These are phyloP conservation scores for Exophiala sideris DNA, from an alignment of 2,329 filamentous ascomycete species.

Conservation along the genomic window DNA sequence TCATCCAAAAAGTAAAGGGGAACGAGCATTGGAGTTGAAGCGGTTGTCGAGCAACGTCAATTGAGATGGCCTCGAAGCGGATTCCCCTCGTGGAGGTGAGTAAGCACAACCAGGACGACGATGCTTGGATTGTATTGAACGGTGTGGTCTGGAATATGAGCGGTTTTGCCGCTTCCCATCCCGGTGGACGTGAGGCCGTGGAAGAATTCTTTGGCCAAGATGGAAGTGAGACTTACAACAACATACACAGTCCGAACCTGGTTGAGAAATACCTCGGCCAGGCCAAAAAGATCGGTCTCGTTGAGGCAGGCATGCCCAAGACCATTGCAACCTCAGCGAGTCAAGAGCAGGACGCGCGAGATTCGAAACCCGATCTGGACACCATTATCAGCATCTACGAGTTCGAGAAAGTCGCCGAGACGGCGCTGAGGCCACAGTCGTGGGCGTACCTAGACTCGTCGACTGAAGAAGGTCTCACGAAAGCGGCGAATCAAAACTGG, in stretches of 20 bases:
- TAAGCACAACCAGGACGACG: conserved; percentile 45
- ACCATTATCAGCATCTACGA: conserved; percentile 24
- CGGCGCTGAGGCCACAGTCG: conserved; percentile 25
- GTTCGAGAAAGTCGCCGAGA: conserved; percentile 24
- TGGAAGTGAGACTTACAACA: conserved; percentile 44
- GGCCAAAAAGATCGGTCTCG: conserved; percentile 23
- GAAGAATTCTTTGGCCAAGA: conserved; percentile 45
- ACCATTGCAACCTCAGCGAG: conserved; percentile 5
- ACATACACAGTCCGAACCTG: conserved; percentile 36
- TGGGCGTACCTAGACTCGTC: conserved; percentile 30
- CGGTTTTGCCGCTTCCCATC: conserved; percentile 60
- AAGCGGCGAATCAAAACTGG: conserved; percentile 24
- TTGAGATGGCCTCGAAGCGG: background rate
- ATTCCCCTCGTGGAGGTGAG: conserved; percentile 16
- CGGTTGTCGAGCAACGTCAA: too few species aligned
- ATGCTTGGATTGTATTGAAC: conserved; percentile 67
- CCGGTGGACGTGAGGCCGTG: conserved; percentile 51
- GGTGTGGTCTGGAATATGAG: conserved; percentile 65
- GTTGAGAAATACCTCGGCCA: conserved; percentile 21
- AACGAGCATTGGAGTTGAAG: too few species aligned
- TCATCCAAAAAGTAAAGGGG: too few species aligned
- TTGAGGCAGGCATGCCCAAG: conserved; percentile 25
- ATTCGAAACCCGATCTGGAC: conserved; percentile 14
- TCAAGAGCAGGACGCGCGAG: background rate
- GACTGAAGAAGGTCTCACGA: conserved; percentile 20